Evolutionary conservation across 1,139 yeast species (phyloP).

Genomic region (Pichia cactophila): DNA sequence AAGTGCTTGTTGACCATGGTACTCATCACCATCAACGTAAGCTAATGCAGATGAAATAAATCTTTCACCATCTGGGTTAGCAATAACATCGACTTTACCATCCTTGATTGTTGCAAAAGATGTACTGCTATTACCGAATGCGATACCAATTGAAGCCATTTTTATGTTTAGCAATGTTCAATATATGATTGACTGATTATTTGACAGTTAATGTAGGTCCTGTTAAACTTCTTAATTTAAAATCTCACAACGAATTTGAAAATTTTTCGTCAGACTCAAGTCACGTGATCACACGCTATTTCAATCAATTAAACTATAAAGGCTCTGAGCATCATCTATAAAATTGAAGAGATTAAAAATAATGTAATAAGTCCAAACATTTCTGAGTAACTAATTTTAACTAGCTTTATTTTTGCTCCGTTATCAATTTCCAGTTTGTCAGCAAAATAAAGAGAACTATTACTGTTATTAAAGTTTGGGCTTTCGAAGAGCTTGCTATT

Average conservation of each 20-base stretch:
- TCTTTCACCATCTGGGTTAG: constrained; percentile 99
- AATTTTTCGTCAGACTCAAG: background rate
- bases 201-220: background rate
- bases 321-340: no score
- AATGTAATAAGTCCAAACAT: background rate
- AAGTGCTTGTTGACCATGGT: constrained; percentile 94
- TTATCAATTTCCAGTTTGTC: background rate
- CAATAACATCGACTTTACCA: constrained; percentile 93
- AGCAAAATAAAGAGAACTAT: background rate
- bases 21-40: constrained; percentile 90
- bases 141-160: constrained; percentile 77
- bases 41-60: constrained; percentile 89
- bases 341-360: no score
- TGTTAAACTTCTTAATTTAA: no score
- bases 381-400: no score
- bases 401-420: background rate
- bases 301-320: no score
- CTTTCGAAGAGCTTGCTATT: background rate
- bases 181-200: background rate
- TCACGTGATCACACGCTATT: background rate
- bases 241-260: background rate
- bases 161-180: constrained; percentile 2
- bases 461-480: background rate
- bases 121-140: constrained; percentile 94
- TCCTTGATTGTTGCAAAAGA: constrained; percentile 91